Percentiles rank a stretch among this genome's conserved stretches.
These are phyloP conservation scores for Blastobotrys americana DNA, from an alignment of 805 yeast genomes.

Conservation along the genomic window DNA sequence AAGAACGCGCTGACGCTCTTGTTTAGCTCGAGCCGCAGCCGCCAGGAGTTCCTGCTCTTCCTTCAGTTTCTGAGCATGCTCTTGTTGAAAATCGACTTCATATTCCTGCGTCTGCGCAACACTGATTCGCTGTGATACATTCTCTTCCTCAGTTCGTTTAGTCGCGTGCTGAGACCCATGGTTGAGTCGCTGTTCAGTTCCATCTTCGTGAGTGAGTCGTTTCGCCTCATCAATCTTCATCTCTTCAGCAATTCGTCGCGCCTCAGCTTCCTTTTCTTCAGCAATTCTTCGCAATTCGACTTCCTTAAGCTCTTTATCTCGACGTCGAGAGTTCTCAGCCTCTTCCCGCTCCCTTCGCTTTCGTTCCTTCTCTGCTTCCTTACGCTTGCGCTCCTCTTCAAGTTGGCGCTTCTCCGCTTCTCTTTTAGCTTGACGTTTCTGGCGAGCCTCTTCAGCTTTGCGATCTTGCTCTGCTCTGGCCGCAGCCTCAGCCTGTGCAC, in stretches of 20 bases:
- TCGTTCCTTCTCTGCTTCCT: slow-evolving; percentile 16
- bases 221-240: slow-evolving; percentile 7
- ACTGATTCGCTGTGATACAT: too few relatives aligned
- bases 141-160: too few relatives aligned
- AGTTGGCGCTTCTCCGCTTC: slow-evolving; percentile 25
- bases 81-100: slow-evolving; percentile 10
- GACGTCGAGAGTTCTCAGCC: slow-evolving; percentile 18
- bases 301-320: slow-evolving; percentile 11
- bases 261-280: slow-evolving; percentile 8
- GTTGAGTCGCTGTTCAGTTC: too few relatives aligned
- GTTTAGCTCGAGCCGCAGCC: slow-evolving; percentile 1
- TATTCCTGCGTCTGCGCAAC: background rate
- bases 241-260: slow-evolving; percentile 17
- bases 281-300: slow-evolving; percentile 16
- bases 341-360: slow-evolving; percentile 31
- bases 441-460: slow-evolving; percentile 25
- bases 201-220: too few relatives aligned
- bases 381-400: slow-evolving; percentile 22
- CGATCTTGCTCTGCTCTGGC: slow-evolving; percentile 22
- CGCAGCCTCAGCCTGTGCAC: slow-evolving; percentile 25
- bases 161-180: too few relatives aligned
- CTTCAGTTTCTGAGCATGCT: slow-evolving; percentile 13
- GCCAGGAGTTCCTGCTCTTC: slow-evolving; percentile 9
- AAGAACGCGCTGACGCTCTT: slow-evolving; percentile 1
- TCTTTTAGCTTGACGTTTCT: slow-evolving; percentile 25